These are phyloP conservation scores for Pharnaceum exiguum DNA, from an alignment of 148 eudicot species.

Conservation along the genomic window DNA sequence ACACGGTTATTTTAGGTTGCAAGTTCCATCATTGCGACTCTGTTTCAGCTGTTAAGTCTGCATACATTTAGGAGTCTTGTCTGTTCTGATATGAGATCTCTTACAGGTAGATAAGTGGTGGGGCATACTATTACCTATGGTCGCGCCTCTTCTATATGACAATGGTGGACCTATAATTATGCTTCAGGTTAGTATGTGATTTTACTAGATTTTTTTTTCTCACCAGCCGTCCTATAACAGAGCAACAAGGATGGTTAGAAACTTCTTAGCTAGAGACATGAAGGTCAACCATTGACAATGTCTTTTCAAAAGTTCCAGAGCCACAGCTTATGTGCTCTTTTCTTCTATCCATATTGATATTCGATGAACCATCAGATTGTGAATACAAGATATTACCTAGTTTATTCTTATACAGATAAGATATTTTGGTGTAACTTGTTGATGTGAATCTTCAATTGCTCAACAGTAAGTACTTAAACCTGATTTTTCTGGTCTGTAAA, in stretches of 20 bases:
- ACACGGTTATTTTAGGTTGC: too few species aligned
- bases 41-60: background rate
- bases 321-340: too few species aligned
- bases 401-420: background rate
- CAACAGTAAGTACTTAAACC: background rate
- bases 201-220: background rate
- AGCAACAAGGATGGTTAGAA: too few species aligned
- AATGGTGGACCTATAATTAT: slow-evolving; percentile 91
- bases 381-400: too few species aligned
- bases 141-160: slow-evolving; percentile 65
- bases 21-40: too few species aligned
- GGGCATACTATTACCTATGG: slow-evolving; percentile 67
- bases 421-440: background rate
- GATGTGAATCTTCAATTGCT: background rate
- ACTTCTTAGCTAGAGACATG: too few species aligned
- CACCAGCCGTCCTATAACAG: too few species aligned
- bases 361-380: too few species aligned
- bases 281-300: too few species aligned
- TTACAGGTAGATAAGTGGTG: slow-evolving; percentile 84
- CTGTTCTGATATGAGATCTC: slow-evolving; percentile 11
- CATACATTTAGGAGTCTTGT: background rate
- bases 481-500: slow-evolving; percentile 8
- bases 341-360: too few species aligned
- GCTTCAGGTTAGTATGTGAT: slow-evolving; percentile 77
- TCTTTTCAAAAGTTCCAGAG: too few species aligned